phyloP scores from a whole-genome alignment of 169 alveolate species.

The Amoebophrya sp. region DNA sequence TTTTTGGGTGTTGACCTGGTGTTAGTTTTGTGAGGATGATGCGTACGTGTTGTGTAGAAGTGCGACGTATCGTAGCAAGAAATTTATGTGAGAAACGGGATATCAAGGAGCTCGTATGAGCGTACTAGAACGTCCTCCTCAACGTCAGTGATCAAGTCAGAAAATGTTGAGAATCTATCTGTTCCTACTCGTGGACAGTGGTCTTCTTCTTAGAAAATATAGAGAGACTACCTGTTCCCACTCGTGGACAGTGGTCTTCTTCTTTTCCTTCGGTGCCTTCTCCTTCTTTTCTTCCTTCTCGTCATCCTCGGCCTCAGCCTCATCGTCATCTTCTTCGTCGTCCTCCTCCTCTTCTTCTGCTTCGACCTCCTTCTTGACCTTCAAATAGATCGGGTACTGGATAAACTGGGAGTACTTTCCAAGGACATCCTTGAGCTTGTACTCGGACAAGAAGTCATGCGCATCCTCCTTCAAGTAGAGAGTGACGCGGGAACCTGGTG shows the following conservation, averaged over 20 bases:
- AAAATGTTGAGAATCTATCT: too few species aligned
- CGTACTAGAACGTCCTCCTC: too few species aligned
- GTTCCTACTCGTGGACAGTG: slow-evolving; percentile 75
- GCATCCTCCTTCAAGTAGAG: slow-evolving; percentile 97
- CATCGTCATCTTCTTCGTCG: slow-evolving; percentile 52
- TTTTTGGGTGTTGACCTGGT: slow-evolving; percentile 88
- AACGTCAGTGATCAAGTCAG: too few species aligned
- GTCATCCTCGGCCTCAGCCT: slow-evolving; percentile 62
- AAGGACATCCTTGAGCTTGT: slow-evolving; percentile 76
- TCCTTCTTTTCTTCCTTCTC: slow-evolving; percentile 63
- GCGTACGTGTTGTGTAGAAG: too few species aligned
- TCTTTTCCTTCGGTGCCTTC: slow-evolving; percentile 62
- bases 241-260: slow-evolving; percentile 75
- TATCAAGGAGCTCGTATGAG: too few species aligned
- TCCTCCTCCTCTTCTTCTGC: slow-evolving; percentile 62
- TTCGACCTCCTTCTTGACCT: slow-evolving; percentile 57
- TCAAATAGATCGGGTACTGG: slow-evolving; percentile 92
- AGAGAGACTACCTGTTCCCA: slow-evolving; percentile 62
- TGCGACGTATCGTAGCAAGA: too few species aligned
- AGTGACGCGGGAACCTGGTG: slow-evolving; percentile 66
- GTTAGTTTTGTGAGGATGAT: slow-evolving; percentile 34
- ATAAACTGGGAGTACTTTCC: slow-evolving; percentile 93
- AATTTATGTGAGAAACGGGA: too few species aligned
- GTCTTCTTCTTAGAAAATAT: too few species aligned
- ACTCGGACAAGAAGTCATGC: slow-evolving; percentile 74